Evolutionary conservation across 2,329 filamentous ascomycete species (phyloP), one percentile per base, ranked within the genome.

Genomic region (Cladophialophora exuberans): DNA sequence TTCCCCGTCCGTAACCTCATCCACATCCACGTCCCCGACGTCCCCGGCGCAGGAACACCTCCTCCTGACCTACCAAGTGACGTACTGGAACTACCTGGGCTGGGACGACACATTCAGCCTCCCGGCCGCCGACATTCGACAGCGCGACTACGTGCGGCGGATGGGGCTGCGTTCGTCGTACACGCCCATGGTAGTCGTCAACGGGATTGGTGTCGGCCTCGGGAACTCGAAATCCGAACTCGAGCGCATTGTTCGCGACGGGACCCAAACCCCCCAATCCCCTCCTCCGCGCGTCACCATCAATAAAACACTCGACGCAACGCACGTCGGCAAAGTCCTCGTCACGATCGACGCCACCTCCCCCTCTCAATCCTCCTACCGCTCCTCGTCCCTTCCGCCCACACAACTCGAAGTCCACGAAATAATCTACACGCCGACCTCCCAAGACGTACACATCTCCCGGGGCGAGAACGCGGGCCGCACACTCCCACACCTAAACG

Each of bases 91-190:
- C 35, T 39, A 55, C 23, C 30, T 50, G 3, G 47, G 47, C n/a
- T 59, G 56, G 56, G 38, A 18, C 10, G 52, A 59, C 41, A 59
- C 56, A n/a, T 59, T 56, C 28, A 42, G 52, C 39, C 28, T 49
- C 22, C 46, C 46, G n/a, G 47, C n/a, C n/a, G 38, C 41, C 15
- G 56, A 56, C 28, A 20, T 22, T 5, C 52, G 56, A 6, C 56
- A 59, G 30, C 38, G 56, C 25, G 52, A 53, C 2, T 56, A 59
- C 25, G 52, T 52, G 10, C 33, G 20, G n/a, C 44, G 39, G 20
- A 45, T 42, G 46, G 28, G 36, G 6, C 17, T 50, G 17, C 15
- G 25, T 9, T 41, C 15, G 7, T 36, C 48, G 15, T 59, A 46
- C 35, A 59, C 56, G 13, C 56, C 56, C 10, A 54, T 55, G 52